These are phyloP conservation scores for Zasmidium citrigriseum DNA, from an alignment of 2,329 filamentous ascomycete species.

Conservation along the genomic window DNA sequence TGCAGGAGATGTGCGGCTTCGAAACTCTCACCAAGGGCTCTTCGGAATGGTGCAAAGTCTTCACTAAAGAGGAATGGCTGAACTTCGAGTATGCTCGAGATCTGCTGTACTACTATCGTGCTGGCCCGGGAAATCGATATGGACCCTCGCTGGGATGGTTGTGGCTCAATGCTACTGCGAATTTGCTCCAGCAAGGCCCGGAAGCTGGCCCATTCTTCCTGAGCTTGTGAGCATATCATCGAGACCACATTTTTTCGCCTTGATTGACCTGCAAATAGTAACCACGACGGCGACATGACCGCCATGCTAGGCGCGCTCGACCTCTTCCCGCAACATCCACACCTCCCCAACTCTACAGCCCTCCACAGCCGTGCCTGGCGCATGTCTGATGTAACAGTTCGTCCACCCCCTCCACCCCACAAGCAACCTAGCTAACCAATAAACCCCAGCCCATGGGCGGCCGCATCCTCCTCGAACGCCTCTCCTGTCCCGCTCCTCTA, in stretches of 20 bases:
- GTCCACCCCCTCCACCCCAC: background rate
- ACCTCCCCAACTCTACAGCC: conserved; percentile 51
- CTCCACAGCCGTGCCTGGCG: conserved; percentile 51
- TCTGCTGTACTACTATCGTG: conserved; percentile 59
- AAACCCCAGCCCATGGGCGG: conserved; percentile 54
- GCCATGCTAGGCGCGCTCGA: conserved; percentile 56
- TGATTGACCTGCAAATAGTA: conserved; percentile 38
- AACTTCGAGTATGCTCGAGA: conserved; percentile 62
- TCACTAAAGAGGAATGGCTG: conserved; percentile 55
- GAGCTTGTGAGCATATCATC: conserved; percentile 51
- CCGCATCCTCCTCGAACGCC: conserved; percentile 55
- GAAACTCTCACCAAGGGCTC: conserved; percentile 56
- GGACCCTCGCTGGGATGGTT: conserved; percentile 57
- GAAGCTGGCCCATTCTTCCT: conserved; percentile 54
- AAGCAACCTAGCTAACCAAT: background rate
- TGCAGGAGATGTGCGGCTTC: conserved; percentile 65
- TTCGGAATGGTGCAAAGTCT: conserved; percentile 59
- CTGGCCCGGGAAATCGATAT: conserved; percentile 59
- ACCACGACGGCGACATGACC: conserved; percentile 61
- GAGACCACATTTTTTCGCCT: no score
- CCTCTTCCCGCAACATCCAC: conserved; percentile 46
- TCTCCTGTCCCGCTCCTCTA: conserved; percentile 46
- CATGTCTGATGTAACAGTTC: conserved; percentile 52
- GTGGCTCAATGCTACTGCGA: conserved; percentile 59
- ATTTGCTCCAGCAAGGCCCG: conserved; percentile 47